Evolutionary conservation across 257 asterid genomes (phyloP).

Genomic region (Handroanthus guayacan): DNA sequence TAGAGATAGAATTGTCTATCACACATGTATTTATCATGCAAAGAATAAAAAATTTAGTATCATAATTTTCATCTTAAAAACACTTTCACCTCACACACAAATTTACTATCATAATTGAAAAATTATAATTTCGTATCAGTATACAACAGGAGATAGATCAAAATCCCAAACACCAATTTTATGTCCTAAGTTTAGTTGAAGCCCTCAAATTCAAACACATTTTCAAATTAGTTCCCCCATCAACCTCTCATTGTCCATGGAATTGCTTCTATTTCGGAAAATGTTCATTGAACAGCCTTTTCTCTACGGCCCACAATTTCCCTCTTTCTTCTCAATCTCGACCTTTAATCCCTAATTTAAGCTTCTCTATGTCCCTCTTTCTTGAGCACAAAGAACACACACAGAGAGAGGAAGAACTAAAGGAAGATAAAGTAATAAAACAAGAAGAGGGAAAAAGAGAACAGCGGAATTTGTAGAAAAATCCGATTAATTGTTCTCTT

Average conservation of each 20-base stretch:
- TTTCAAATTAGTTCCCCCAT: too few species aligned
- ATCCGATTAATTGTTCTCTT: slow-evolving; percentile 41
- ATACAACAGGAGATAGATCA: too few species aligned
- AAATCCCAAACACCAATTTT: too few species aligned
- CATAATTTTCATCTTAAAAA: too few species aligned
- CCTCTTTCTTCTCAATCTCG: background rate
- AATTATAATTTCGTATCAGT: too few species aligned
- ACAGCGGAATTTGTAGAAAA: slow-evolving; percentile 12
- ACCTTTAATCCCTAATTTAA: background rate
- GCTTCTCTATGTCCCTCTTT: background rate
- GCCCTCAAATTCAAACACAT: background rate
- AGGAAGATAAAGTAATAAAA: background rate
- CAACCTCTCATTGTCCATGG: background rate
- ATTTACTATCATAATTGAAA: too few species aligned
- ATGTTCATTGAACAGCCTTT: background rate
- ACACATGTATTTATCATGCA: too few species aligned
- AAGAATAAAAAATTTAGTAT: too few species aligned
- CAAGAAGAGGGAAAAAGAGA: slow-evolving; percentile 35
- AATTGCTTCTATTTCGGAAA: slow-evolving; percentile 33
- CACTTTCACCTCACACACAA: too few species aligned
- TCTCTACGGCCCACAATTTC: slow-evolving; percentile 25
- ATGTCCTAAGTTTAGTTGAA: too few species aligned
- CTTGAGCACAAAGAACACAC: background rate
- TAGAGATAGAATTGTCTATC: too few species aligned
- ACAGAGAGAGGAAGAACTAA: background rate